These are phyloP conservation scores for Musa balbisiana DNA, from an alignment of 202 grass and related monocot genomes.

Conservation along the genomic window DNA sequence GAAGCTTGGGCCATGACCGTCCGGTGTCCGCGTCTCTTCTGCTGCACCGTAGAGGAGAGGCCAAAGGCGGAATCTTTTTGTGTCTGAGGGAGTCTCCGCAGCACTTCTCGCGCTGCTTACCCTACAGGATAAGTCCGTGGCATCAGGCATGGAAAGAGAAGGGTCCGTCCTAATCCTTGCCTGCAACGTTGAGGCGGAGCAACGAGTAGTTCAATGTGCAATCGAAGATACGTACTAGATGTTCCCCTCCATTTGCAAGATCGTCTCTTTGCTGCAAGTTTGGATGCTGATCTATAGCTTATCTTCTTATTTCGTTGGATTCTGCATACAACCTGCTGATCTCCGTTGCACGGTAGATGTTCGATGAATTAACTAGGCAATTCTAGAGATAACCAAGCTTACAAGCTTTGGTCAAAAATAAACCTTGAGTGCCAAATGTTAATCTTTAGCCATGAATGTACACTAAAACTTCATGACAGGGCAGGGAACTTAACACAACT, in stretches of 20 bases:
- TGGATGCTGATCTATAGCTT: background rate
- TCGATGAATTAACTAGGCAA: background rate
- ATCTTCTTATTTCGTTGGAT: background rate
- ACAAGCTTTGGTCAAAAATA: no score
- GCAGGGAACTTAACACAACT: no score
- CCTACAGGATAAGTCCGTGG: conserved; percentile 47
- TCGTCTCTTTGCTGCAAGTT: conserved; percentile 52
- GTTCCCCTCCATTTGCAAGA: conserved; percentile 39
- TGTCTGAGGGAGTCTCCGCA: conserved; percentile 59
- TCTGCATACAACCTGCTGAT: no score
- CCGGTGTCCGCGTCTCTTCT: conserved; percentile 68
- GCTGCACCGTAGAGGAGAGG: conserved; percentile 60
- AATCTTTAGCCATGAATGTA: no score
- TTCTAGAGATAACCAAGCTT: no score
- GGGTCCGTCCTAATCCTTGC: conserved; percentile 51
- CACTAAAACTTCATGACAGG: no score
- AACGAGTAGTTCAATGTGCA: conserved; percentile 44
- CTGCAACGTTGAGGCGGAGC: conserved; percentile 54
- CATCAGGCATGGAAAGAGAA: conserved; percentile 47
- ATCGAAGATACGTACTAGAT: conserved; percentile 41
- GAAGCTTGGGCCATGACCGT: conserved; percentile 57
- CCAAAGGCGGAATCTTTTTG: conserved; percentile 65
- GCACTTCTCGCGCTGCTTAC: conserved; percentile 70
- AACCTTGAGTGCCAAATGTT: no score
- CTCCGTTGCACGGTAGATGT: background rate